phyloP scores from a whole-genome alignment of 2,329 filamentous ascomycete species.

The Colletotrichum orchidophilum region DNA sequence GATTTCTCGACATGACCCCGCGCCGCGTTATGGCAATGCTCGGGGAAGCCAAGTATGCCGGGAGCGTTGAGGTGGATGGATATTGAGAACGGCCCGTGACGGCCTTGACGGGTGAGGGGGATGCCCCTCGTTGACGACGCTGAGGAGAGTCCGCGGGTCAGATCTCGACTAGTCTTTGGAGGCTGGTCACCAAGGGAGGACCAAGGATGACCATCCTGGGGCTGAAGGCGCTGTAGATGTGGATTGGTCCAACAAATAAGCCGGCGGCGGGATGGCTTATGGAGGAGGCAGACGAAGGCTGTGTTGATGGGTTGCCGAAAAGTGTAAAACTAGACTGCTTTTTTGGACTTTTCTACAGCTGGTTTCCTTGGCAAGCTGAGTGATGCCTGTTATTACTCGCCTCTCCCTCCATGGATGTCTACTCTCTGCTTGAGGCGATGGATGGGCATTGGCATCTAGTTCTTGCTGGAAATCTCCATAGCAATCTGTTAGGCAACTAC shows the following conservation, averaged over 20 bases:
- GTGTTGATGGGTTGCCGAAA: background rate
- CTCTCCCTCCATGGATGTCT: background rate
- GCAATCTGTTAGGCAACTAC: background rate
- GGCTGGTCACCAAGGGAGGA: background rate
- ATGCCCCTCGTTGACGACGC: background rate
- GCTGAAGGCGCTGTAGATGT: background rate
- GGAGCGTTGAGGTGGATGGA: background rate
- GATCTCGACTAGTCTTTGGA: background rate
- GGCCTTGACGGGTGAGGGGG: background rate
- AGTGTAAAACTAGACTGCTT: background rate
- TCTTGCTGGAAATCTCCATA: background rate
- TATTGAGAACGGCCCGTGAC: background rate
- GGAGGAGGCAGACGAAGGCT: background rate
- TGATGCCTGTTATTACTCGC: background rate
- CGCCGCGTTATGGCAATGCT: background rate
- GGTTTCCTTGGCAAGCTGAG: constrained; percentile 4
- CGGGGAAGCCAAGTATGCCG: background rate
- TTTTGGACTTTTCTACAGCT: background rate
- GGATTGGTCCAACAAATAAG: background rate
- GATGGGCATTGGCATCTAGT: background rate
- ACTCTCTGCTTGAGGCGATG: background rate
- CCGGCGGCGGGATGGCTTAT: background rate
- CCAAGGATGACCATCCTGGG: background rate
- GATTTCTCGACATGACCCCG: background rate
- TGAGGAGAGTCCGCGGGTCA: background rate